A percentile compares a stretch with the other conserved stretches of the same genome.
Evolutionary conservation across 2,329 filamentous ascomycete species (phyloP).

Genomic region (Phyllosticta capitalensis): DNA sequence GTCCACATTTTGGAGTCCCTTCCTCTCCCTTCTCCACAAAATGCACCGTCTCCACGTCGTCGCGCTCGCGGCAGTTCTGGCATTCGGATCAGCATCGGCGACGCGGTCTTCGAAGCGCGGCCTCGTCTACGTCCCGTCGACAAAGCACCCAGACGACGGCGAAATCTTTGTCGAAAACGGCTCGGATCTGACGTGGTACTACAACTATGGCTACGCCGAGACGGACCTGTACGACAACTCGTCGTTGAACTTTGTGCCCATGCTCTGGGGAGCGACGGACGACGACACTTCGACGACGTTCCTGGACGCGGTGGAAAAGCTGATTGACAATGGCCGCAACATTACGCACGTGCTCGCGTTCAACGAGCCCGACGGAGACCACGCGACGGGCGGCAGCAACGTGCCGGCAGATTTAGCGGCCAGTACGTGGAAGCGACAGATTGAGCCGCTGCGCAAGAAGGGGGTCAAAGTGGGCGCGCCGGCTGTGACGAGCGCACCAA

Average conservation of each 20-base stretch:
- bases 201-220: conserved; percentile 60
- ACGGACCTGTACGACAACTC: conserved; percentile 28
- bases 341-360: conserved; percentile 62
- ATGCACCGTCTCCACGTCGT: neutral
- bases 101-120: conserved; percentile 55
- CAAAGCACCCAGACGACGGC: conserved; percentile 51
- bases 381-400: conserved; percentile 50
- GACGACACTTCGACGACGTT: conserved; percentile 45
- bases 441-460: conserved; percentile 56
- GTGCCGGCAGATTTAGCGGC: conserved; percentile 54
- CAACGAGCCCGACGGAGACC: conserved; percentile 64
- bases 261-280: conserved; percentile 60
- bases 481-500: conserved; percentile 53
- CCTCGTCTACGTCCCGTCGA: conserved; percentile 56
- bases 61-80: conserved; percentile 6
- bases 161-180: conserved; percentile 48
- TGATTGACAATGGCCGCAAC: conserved; percentile 44
- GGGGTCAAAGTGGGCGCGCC: conserved; percentile 63
- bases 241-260: conserved; percentile 64
- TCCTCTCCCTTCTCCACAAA: neutral
- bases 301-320: conserved; percentile 45
- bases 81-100: conserved; percentile 14
- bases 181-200: conserved; percentile 69
- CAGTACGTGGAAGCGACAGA: conserved; percentile 58
- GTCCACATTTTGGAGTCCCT: neutral